Evolutionary conservation across 768 basidiomycete species (phyloP), one percentile per base, ranked within the genome.

Genomic region (Lentinula boryana): DNA sequence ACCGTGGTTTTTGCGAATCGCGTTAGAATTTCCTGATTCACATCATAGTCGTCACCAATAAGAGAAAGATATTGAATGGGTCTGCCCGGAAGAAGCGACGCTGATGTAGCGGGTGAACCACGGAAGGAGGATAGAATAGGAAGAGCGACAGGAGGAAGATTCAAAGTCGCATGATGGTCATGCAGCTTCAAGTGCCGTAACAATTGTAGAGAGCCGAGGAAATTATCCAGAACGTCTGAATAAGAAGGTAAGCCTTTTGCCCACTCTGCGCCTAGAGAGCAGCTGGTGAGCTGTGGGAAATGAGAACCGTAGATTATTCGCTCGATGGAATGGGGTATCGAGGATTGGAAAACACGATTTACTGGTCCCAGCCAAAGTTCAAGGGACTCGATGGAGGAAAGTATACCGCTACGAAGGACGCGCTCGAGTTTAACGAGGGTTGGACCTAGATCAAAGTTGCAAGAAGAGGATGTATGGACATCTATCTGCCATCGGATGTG

Each of bases 51-150:
- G 64, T 80, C 77, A 3, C 84, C 84, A 53, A 83, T 72, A 52
- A 88, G 83, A 15, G 79, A 74, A 53, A 88, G 81, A 59, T 71
- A 71, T 48, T 78, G 79, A 31, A 88, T 80, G 3, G 85, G 84
- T 21, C 87, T 75, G 18, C 84, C 84, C 4, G 86, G 87, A 56
- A 87, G 78, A 51, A 88, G 66, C 16, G 75, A 71, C 51, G 84
- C 84, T 2, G 85, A 85, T n/a, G 81, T 76, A 67, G 77, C 76
- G 60, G 85, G 78, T 36, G 80, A 77, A 61, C 86, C 86, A 59
- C 84, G 83, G 77, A 87, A 87, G 56, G 78, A 77, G 12, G 75
- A 65, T 23, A 89, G 77, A 51, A 63, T 63, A 4, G 82, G 81
- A 18, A 87, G 73, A 56, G 80, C 78, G 59, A 66, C 59, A n/a